Base-by-base conservation (phyloP, 2,329 filamentous ascomycete species). In the Albophoma yamanashiensis region DNA sequence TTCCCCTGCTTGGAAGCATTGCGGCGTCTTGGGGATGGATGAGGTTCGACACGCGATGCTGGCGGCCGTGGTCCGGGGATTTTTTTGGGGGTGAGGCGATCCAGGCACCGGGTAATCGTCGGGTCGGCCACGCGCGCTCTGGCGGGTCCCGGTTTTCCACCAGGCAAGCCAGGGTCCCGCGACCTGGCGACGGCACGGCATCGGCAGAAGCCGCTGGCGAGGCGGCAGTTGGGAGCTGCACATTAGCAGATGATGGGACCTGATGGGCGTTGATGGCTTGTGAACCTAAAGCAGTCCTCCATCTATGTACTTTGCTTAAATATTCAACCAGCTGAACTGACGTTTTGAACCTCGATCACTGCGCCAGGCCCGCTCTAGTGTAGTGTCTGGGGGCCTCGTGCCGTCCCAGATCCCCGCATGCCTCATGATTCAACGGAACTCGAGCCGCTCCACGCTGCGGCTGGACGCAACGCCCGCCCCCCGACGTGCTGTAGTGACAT, bases 1-100 rank as follows among this genome's bases (percentile, higher is more conserved):
- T 70, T 67, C 75, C 76, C 75, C 76, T 75, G 63, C 76, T 77
- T 60, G 76, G 75, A 68, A 79, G 72, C 76, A 79, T 79, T 61
- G 65, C 72, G 70, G 64, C 68, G 67, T 62, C 57, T 57, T 63
- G 27, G 47, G 47, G 39, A 52, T 58, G 40, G 42, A 31, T 58
- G 40, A 58, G 25, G 56, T 38, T 15, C 56, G 8, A 55, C 36
- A 45, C 47, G 47, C 25, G 40, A 38, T 39, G 59, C 43, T 27
- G 59, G 40, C 56, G 62, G 62, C 58, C 34, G 64, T 60, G 67
- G 25, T 59, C 55, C 39, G 55, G 65, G 64, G 60, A 66, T 62
- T 70, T 73, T 74, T 74, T 68, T 67, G 61, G 65, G 39, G 43
- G 20, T 42, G 43, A 47, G 43, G 56, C 59, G 60, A 61, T 47